These are phyloP conservation scores for Elongisporangium senticosum DNA, from an alignment of 352 stramenopile genomes.

Conservation along the genomic window DNA sequence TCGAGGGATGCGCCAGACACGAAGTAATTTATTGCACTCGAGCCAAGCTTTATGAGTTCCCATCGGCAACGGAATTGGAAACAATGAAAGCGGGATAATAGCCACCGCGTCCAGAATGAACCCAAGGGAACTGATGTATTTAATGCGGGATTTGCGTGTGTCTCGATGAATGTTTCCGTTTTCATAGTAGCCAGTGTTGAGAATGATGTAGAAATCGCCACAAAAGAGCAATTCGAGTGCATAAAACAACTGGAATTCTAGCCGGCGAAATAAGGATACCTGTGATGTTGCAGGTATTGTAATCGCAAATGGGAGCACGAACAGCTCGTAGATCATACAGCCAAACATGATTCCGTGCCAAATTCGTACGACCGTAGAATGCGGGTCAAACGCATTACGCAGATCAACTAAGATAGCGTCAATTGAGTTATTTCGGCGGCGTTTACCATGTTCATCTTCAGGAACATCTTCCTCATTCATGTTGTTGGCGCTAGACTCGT, in stretches of 20 bases:
- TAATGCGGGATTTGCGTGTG: conserved; percentile 23
- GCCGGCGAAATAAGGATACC: conserved; percentile 1
- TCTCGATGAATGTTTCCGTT: conserved; percentile 43
- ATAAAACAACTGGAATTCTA: conserved; percentile 25
- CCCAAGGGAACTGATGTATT: conserved; percentile 31
- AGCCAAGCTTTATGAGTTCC: conserved; percentile 16
- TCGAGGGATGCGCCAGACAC: conserved; percentile 30
- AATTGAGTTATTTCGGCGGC: background rate
- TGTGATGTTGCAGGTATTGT: conserved; percentile 9
- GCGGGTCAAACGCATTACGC: conserved; percentile 44
- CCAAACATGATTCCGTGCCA: conserved; percentile 47
- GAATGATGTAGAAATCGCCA: conserved; percentile 47
- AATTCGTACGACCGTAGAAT: conserved; percentile 31
- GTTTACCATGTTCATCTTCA: background rate
- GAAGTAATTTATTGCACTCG: conserved; percentile 49
- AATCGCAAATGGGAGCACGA: conserved; percentile 41
- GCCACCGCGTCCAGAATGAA: conserved; percentile 43
- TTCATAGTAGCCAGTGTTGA: conserved; percentile 57
- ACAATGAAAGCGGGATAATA: conserved; percentile 33
- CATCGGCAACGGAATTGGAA: conserved; percentile 1
- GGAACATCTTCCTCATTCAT: background rate
- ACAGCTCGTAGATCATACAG: conserved; percentile 39
- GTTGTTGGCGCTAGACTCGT: too few species aligned
- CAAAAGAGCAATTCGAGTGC: conserved; percentile 35
- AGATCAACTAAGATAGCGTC: conserved; percentile 13